These are phyloP conservation scores for Pilatotrama ljubarskyi DNA, from an alignment of 768 basidiomycete genomes.

Conservation along the genomic window DNA sequence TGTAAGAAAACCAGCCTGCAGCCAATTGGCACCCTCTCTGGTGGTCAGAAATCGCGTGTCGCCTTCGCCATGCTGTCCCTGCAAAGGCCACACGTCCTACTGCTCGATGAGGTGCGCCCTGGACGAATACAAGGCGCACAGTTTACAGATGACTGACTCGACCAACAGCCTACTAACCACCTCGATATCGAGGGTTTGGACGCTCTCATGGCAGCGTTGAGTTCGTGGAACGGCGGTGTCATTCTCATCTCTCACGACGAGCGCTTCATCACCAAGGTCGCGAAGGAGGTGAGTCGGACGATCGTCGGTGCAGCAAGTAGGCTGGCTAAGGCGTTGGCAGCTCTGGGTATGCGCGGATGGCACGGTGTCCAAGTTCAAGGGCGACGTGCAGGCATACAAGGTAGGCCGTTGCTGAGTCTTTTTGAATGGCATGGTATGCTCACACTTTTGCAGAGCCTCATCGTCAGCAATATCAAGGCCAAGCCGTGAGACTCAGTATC, in stretches of 20 bases:
- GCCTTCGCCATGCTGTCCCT: slow-evolving; percentile 88
- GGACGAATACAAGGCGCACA: neutral
- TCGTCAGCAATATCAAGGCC: slow-evolving; percentile 43
- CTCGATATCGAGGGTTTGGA: slow-evolving; percentile 98
- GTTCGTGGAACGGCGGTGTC: slow-evolving; percentile 85
- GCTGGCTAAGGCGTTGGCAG: slow-evolving; percentile 38
- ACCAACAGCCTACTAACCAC: slow-evolving; percentile 81
- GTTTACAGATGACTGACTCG: neutral
- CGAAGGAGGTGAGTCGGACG: slow-evolving; percentile 63
- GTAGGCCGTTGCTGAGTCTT: slow-evolving; percentile 36
- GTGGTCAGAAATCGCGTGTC: slow-evolving; percentile 95
- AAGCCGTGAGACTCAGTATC: slow-evolving; percentile 23
- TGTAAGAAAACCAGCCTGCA: slow-evolving; percentile 56
- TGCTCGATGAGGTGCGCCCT: slow-evolving; percentile 83
- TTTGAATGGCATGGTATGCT: neutral
- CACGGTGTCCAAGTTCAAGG: slow-evolving; percentile 79
- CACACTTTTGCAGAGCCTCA: slow-evolving; percentile 54
- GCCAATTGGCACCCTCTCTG: slow-evolving; percentile 86
- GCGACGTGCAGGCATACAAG: slow-evolving; percentile 93
- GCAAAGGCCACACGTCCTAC: slow-evolving; percentile 85
- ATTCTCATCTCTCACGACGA: slow-evolving; percentile 96
- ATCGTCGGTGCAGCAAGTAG: slow-evolving; percentile 2
- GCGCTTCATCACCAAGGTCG: slow-evolving; percentile 88
- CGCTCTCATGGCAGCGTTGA: slow-evolving; percentile 83
- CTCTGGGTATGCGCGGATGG: slow-evolving; percentile 93